Conservation (phyloP, 2,329 filamentous ascomycete genomes). For the Stachybotrys elegans region DNA sequence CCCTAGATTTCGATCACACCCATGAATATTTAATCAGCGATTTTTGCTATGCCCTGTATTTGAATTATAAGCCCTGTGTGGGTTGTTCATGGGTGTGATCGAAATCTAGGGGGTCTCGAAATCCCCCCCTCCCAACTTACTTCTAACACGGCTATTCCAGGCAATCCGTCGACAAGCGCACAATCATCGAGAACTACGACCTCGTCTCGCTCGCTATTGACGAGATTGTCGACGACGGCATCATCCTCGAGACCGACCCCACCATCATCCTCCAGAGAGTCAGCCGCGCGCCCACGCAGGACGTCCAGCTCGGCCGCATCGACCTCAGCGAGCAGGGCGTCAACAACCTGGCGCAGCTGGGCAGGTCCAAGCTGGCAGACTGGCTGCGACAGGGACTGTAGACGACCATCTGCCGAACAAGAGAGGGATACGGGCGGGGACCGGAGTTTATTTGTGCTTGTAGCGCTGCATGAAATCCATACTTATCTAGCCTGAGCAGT, state of each 20-base stretch:
- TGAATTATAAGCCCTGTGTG: background rate
- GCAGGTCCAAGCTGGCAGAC: slow-evolving; percentile 86
- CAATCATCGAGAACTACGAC: slow-evolving; percentile 98
- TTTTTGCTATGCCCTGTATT: too few species aligned
- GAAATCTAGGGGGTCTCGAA: too few species aligned
- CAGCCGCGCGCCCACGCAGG: slow-evolving; percentile 84
- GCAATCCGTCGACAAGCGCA: slow-evolving; percentile 95
- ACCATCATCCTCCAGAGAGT: slow-evolving; percentile 90
- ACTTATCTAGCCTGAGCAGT: slow-evolving; percentile 14
- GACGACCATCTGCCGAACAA: slow-evolving; percentile 13
- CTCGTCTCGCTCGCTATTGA: slow-evolving; percentile 90
- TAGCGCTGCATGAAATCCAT: slow-evolving; percentile 21
- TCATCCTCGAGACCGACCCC: slow-evolving; percentile 95
- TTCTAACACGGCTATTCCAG: slow-evolving; percentile 35
- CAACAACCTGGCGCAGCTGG: slow-evolving; percentile 89
- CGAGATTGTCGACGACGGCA: slow-evolving; percentile 91
- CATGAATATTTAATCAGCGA: too few species aligned
- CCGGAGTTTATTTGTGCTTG: slow-evolving; percentile 21
- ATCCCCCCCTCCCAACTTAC: too few species aligned
- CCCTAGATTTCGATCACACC: too few species aligned
- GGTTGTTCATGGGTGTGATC: too few species aligned
- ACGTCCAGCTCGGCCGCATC: slow-evolving; percentile 88
- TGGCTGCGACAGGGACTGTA: slow-evolving; percentile 80
- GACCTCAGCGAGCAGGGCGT: slow-evolving; percentile 94
- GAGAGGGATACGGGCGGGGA: slow-evolving; percentile 7